Conservation (phyloP, 2,329 filamentous ascomycete species). For the Botrytis hyacinthi region DNA sequence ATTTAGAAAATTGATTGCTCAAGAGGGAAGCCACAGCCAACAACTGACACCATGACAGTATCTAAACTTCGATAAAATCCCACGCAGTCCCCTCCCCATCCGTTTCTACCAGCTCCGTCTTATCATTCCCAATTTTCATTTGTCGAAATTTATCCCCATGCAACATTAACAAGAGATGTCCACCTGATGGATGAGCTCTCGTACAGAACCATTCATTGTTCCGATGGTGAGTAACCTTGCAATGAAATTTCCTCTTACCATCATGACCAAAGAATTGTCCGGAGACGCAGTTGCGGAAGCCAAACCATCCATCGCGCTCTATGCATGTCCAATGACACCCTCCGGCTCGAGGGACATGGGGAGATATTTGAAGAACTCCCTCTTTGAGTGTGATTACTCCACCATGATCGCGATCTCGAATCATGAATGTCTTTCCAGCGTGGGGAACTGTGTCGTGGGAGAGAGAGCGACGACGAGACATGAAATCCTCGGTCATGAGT, state of each 20-base stretch:
- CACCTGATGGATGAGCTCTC: constrained; percentile 2
- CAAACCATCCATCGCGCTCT: constrained; percentile 16
- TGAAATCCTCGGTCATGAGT: neutral
- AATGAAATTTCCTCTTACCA: neutral
- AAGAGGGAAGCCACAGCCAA: too few species aligned
- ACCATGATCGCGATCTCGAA: neutral
- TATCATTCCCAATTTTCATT: constrained; percentile 7
- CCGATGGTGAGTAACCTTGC: constrained; percentile 1
- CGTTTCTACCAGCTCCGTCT: constrained; percentile 9
- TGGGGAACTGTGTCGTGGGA: neutral
- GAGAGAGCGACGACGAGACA: neutral
- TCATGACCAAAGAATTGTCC: constrained; percentile 17
- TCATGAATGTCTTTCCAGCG: constrained; percentile 14
- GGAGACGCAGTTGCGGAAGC: constrained; percentile 13
- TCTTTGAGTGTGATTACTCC: neutral
- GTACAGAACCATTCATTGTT: constrained; percentile 2
- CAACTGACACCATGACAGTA: neutral
- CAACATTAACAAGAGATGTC: constrained; percentile 12
- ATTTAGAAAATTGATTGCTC: neutral
- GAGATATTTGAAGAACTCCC: neutral
- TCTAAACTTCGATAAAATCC: constrained; percentile 14
- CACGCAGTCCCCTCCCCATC: constrained; percentile 13
- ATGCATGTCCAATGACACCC: constrained; percentile 15
- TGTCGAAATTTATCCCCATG: constrained; percentile 12
- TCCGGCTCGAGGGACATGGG: neutral